Percentiles rank a stretch among this genome's conserved stretches.
Conservation (phyloP, 495 filamentous ascomycete species). For the Aspergillus incahuasiensis region DNA sequence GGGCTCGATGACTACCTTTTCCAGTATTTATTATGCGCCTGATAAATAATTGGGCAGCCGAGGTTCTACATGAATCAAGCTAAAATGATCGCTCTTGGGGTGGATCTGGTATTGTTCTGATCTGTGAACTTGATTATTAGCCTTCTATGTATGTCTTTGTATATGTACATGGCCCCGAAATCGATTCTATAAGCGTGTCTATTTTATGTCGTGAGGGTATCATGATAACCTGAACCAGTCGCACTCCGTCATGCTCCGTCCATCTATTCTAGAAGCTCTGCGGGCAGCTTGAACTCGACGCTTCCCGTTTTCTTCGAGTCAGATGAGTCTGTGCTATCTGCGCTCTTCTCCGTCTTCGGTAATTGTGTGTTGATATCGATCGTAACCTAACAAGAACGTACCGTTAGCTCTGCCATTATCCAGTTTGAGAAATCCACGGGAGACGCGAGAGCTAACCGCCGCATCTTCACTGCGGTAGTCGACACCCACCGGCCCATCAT, state of each 20-base stretch:
- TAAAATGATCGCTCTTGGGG: conserved; percentile 13
- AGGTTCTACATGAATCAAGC: conserved; percentile 8
- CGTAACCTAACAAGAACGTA: conserved; percentile 50
- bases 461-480: conserved; percentile 60
- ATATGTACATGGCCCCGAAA: background rate
- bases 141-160: background rate
- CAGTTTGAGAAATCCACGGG: conserved; percentile 21
- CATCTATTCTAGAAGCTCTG: conserved; percentile 36
- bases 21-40: conserved; percentile 5
- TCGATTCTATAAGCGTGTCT: conserved; percentile 1
- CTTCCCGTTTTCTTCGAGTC: conserved; percentile 11
- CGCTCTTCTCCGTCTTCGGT: conserved; percentile 45
- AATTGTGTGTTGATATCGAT: conserved; percentile 61
- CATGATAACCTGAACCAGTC: background rate
- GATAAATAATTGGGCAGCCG: conserved; percentile 1
- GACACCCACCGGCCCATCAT: conserved; percentile 88
- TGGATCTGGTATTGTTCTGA: conserved; percentile 8
- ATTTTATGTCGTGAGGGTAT: conserved; percentile 14
- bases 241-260: background rate
- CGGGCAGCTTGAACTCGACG: conserved; percentile 36
- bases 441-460: conserved; percentile 51
- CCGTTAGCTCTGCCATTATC: conserved; percentile 14
- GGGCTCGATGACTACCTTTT: background rate
- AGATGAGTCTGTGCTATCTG: conserved; percentile 14
- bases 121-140: background rate